phyloP scores from a whole-genome alignment of 305 asterid genomes.

The Rubia peregrina region DNA sequence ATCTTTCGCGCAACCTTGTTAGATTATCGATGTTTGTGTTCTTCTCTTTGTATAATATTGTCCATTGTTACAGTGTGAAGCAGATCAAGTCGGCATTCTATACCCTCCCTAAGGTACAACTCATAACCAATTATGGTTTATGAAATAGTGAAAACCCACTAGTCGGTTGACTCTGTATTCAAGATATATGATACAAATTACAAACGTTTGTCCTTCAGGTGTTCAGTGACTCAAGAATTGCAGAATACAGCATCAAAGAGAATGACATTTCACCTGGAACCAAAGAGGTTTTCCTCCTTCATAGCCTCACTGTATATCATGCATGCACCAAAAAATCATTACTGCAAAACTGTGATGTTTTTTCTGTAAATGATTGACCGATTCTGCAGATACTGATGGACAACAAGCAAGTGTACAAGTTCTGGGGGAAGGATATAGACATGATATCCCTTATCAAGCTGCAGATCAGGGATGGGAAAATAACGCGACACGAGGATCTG shows the following conservation, averaged over 20 bases:
- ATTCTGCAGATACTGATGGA: slow-evolving; percentile 53
- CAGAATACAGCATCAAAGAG: slow-evolving; percentile 51
- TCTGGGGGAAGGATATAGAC: slow-evolving; percentile 60
- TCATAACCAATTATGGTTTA: not conserved
- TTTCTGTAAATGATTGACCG: not conserved
- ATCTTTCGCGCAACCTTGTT: not conserved
- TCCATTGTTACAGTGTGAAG: slow-evolving; percentile 47
- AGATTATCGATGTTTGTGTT: not conserved
- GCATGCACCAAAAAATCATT: too few species aligned
- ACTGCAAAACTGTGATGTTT: too few species aligned
- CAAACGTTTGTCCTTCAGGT: slow-evolving; percentile 28
- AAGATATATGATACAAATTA: not conserved
- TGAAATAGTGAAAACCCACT: not conserved
- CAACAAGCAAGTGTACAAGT: slow-evolving; percentile 79
- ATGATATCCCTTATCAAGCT: slow-evolving; percentile 75
- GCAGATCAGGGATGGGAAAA: slow-evolving; percentile 60
- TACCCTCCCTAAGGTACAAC: slow-evolving; percentile 58
- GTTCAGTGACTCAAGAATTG: slow-evolving; percentile 77
- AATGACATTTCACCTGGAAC: slow-evolving; percentile 51
- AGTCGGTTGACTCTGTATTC: too few species aligned
- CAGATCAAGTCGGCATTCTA: slow-evolving; percentile 91
- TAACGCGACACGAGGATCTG: slow-evolving; percentile 79
- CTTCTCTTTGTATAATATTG: slow-evolving; percentile 12
- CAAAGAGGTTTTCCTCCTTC: slow-evolving; percentile 40
- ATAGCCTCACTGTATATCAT: not conserved